Evolutionary conservation across 2,329 filamentous ascomycete species (phyloP), one percentile per base, ranked within the genome.

Genomic region (Colletotrichum incanum): DNA sequence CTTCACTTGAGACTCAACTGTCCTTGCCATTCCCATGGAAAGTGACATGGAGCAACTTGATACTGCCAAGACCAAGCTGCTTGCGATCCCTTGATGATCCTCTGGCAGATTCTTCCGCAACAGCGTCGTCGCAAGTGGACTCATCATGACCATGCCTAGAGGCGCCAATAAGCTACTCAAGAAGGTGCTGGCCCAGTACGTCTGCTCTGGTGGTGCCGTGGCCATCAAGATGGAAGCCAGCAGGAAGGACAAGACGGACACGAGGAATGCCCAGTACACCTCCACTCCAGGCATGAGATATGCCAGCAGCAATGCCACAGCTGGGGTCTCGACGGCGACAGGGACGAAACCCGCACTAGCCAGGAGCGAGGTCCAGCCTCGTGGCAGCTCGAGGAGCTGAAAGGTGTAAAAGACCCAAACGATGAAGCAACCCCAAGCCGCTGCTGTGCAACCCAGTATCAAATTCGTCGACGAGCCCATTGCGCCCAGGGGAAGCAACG

Each of bases 11-110:
- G 81, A 80, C 76, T 93, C 90, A 2, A 92, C 86, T 0, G 89
- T 92, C 0, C 90, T 91, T 0, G 91, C 91, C 55, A 94, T 86
- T 0, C 91, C 92, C 0, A 94, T 82, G 0, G 89, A 90, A 4
- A 93, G 78, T 1, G 88, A 90, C 41, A 93, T 92, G 71, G 87
- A 87, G 77, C 93, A 93, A 78, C 93, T 93, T 71, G 93, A 88
- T 11, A 91, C 83, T 0, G 90, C 92, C 65, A 87, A 89, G 28
- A 92, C 88, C 9, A 93, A 77, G n/a, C 85, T 88, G 16, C 82
- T 84, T 1, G 80, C 84, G 9, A 86, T 82, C 5, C 84, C 84
- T 74, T 86, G 83, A 63, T 88, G 80, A 34, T 83, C 78, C 61
- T 81, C 83, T 14, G 81, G 76, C 0, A 87, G 82, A 1, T 81